Conservation (phyloP, 768 basidiomycete species). For the Panaeolus papilionaceus region DNA sequence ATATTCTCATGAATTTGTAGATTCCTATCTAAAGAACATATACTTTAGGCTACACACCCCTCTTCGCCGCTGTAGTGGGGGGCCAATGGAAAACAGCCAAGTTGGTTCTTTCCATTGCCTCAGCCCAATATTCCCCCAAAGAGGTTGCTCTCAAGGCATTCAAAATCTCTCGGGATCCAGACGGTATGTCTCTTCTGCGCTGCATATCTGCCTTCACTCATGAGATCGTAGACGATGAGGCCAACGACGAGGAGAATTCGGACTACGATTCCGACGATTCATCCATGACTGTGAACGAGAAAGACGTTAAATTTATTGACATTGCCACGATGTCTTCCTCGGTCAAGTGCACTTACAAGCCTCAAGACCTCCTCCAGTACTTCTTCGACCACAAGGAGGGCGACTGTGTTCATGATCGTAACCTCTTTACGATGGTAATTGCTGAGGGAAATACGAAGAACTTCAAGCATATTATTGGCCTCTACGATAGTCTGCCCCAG, state of each 20-base stretch:
- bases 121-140: conserved; percentile 55
- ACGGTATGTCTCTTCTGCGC: background rate
- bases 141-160: conserved; percentile 36
- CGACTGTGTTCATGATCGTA: background rate
- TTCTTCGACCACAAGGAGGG: conserved; percentile 35
- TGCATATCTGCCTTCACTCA: conserved; percentile 1
- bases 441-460: conserved; percentile 53
- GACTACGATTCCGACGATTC: conserved; percentile 45
- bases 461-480: conserved; percentile 51
- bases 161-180: conserved; percentile 6
- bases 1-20: background rate
- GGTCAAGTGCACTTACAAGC: conserved; percentile 43
- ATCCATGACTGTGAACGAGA: conserved; percentile 42
- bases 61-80: conserved; percentile 54
- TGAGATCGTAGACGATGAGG: conserved; percentile 35
- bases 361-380: conserved; percentile 33
- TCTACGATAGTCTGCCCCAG: conserved; percentile 45
- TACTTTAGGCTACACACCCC: conserved; percentile 51
- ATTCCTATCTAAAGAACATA: background rate
- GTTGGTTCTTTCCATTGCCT: conserved; percentile 61
- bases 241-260: conserved; percentile 39
- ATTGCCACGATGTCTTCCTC: conserved; percentile 55
- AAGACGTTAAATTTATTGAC: conserved; percentile 53
- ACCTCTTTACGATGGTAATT: conserved; percentile 44
- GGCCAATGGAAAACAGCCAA: conserved; percentile 63